Conservation (phyloP, 1,284 basidiomycete genomes). For the Apiotrichum mycotoxinovorans region DNA sequence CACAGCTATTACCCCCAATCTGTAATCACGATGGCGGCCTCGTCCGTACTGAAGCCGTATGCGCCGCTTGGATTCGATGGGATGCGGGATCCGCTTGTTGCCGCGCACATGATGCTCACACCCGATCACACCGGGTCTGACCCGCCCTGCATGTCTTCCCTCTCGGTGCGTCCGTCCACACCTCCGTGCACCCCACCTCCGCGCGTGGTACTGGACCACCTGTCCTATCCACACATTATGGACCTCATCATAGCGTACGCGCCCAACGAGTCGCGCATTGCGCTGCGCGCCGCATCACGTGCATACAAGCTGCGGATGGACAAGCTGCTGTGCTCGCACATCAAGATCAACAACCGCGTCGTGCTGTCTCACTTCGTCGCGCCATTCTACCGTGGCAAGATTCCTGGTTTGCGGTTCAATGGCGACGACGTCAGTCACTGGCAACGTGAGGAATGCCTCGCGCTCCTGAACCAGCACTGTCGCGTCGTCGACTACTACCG, state of each 20-base stretch:
- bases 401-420: background rate
- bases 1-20: no score
- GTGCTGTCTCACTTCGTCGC: background rate
- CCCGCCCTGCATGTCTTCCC: background rate
- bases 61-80: background rate
- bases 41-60: background rate
- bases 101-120: background rate
- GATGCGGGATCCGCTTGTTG: background rate
- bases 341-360: constrained; percentile 4
- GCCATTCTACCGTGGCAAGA: background rate
- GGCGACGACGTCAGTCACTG: background rate
- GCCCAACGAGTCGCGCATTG: background rate
- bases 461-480: background rate
- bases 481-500: constrained; percentile 1
- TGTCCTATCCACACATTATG: constrained; percentile 7
- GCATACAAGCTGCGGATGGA: constrained; percentile 2
- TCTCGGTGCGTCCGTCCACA: no score
- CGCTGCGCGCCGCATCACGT: constrained; percentile 4
- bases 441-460: background rate
- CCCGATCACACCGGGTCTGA: background rate
- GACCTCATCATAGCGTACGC: constrained; percentile 6
- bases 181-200: background rate
- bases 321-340: background rate
- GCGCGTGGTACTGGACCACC: background rate
- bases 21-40: background rate